Base-by-base conservation (phyloP, 2,329 filamentous ascomycete species). In the Nannizziopsis barbatae region DNA sequence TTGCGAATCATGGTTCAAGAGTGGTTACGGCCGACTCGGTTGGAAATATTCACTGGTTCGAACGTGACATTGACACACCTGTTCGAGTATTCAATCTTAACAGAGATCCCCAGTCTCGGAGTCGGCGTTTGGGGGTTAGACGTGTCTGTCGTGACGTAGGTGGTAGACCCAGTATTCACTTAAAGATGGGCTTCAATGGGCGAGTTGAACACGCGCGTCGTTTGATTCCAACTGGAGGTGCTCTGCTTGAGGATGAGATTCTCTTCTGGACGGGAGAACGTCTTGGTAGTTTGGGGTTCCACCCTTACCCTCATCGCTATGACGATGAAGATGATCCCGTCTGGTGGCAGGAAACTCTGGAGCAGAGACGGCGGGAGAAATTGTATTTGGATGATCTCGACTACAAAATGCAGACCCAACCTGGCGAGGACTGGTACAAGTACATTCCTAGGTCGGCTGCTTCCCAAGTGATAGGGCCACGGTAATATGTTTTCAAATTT, bases 181-280 rank as follows among this genome's bases (percentile, higher is more conserved):
- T 38, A 22, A 33, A 30, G 17, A 4, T 17, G 15, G 15, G 15
- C 3, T 12, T 4, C 4, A 27, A 27, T 27, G 37, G 70, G 65
- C 20, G 71, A 65, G 27, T 73, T 70, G 87, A 92, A 56, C 82
- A 92, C 51, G 86, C 83, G 3, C 77, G 87, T 56, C 93, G 93
- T 62, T 77, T 95, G 38, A 57, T 90, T 1, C 81, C 85, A 2
- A 81, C 77, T 41, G 65, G 66, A 20, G 52, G 51, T 35, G 38
- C 51, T 40, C 58, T 70, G 42, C 60, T 54, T 20, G 65, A 77
- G 43, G 80, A 87, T 58, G 83, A 90, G 57, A 65, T 95, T 10
- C 64, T 94, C 3, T 72, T 95, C 41, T 95, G 88, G 88, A 95
- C 88, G 0, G 89, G 87, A 14, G 87, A 94, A 50, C 81, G 81